Base-by-base conservation (phyloP, 495 filamentous ascomycete species). In the Hypoxylon trugodes region DNA sequence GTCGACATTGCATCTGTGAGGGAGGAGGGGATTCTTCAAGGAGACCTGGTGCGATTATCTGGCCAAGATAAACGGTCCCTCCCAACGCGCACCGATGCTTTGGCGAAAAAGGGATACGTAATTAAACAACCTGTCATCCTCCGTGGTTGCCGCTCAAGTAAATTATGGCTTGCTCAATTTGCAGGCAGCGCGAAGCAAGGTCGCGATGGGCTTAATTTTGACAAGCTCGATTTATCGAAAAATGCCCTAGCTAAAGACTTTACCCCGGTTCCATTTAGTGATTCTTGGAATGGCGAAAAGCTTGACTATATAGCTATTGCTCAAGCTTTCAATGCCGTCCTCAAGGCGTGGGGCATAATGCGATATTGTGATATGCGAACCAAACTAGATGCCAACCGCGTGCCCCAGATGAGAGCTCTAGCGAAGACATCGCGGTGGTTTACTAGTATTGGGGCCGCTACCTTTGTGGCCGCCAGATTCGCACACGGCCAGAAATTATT, bases 61-160 rank as follows among this genome's bases (percentile, higher is more conserved):
- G 87, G 89, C 15, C 93, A 97, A 74, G 92, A 97, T 72, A 96
- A 96, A 70, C 84, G 92, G 37, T 97, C 93, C 1, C 84, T 96
- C 4, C 92, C 93, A 9, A 86, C 86, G 45, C 82, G 94, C 35
- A 97, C 93, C 1, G 89, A 92, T 61, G 76, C 81, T 1, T 81
- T 97, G 15, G 84, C 84, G 16, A 79, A 81, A 52, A 90, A 89
- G 68, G 94, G 93, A 6, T 96, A 96, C 72, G 92, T 97, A 41
- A 87, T 87, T 32, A 97, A 97, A 74, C 83, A 85, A 30, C 81
- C 84, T 0, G 81, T 93, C 4, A 80, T 91, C 25, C 80, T 86
- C 15, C 84, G 80, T 45, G 80, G 83, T 18, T 76, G 82, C 35
- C 85, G 86, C 46, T 95, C 92, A 0, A 94, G 89, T 72, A 82